These are phyloP conservation scores for Nidula microcarpa DNA, from an alignment of 768 basidiomycete species.

Conservation along the genomic window DNA sequence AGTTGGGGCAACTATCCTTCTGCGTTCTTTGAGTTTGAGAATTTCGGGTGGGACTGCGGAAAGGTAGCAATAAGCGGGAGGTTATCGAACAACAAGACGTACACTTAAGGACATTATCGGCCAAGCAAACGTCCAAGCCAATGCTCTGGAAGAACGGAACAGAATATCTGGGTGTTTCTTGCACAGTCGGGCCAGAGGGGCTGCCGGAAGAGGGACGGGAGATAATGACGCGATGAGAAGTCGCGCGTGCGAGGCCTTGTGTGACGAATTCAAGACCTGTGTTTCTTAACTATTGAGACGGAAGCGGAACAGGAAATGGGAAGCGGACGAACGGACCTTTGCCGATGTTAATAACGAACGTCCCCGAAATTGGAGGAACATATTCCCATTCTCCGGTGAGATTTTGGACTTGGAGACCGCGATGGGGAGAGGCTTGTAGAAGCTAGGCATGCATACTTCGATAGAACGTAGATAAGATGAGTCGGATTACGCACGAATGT, in stretches of 20 bases:
- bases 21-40: slow-evolving; percentile 49
- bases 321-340: slow-evolving; percentile 56
- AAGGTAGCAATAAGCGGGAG: too few relatives aligned
- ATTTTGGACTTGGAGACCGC: slow-evolving; percentile 82
- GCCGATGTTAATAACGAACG: slow-evolving; percentile 81
- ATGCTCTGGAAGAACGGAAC: slow-evolving; percentile 89
- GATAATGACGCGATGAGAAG: slow-evolving; percentile 77
- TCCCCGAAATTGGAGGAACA: slow-evolving; percentile 70
- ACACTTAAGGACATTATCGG: slow-evolving; percentile 40
- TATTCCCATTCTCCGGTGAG: slow-evolving; percentile 80
- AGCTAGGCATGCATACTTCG: slow-evolving; percentile 51
- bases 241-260: slow-evolving; percentile 71
- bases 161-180: slow-evolving; percentile 67
- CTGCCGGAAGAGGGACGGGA: too few relatives aligned
- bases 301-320: neutral
- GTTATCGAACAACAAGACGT: too few relatives aligned
- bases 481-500: slow-evolving; percentile 58
- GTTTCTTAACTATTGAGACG: neutral
- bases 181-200: slow-evolving; percentile 39
- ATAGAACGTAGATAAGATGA: too few relatives aligned
- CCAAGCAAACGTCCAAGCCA: slow-evolving; percentile 48
- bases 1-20: slow-evolving; percentile 51
- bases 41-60: slow-evolving; percentile 57
- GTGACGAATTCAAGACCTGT: slow-evolving; percentile 77
- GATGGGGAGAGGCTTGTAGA: slow-evolving; percentile 74